Percentiles rank a stretch among this genome's conserved stretches.
These are phyloP conservation scores for Candida maltosa DNA, from an alignment of 805 yeast species.

Conservation along the genomic window DNA sequence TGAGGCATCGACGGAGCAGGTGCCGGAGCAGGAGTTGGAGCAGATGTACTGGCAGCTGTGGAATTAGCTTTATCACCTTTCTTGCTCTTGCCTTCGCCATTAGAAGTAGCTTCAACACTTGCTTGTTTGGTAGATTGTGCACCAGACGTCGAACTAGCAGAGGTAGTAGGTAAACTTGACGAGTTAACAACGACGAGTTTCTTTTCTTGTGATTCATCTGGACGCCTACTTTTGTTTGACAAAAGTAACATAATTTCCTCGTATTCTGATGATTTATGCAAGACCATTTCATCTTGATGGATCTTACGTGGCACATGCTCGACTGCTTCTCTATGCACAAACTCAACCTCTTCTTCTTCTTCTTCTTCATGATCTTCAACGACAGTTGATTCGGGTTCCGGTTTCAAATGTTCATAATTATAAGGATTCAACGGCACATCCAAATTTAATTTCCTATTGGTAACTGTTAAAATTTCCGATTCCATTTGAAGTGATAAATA, in stretches of 20 bases:
- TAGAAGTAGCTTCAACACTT: constrained; percentile 20
- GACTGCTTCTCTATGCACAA: constrained; percentile 30
- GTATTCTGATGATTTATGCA: constrained; percentile 74
- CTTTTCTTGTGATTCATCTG: constrained; percentile 36
- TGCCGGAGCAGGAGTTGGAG: constrained; percentile 13
- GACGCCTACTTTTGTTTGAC: constrained; percentile 35
- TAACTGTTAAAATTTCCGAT: constrained; percentile 76
- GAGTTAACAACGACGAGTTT: constrained; percentile 38
- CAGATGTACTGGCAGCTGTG: constrained; percentile 12
- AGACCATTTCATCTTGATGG: constrained; percentile 39
- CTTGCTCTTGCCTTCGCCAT: constrained; percentile 27
- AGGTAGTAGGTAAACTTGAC: constrained; percentile 14
- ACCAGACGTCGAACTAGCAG: constrained; percentile 14
- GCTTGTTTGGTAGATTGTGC: constrained; percentile 12
- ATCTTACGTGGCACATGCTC: constrained; percentile 31
- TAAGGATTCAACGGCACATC: constrained; percentile 74
- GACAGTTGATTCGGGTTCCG: constrained; percentile 34
- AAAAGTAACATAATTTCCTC: constrained; percentile 78
- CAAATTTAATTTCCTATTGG: constrained; percentile 74
- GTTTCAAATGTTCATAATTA: constrained; percentile 43
- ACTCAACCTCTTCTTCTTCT: constrained; percentile 28
- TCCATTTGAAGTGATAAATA: constrained; percentile 77
- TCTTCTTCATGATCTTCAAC: constrained; percentile 22
- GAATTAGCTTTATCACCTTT: constrained; percentile 14
- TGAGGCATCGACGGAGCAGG: constrained; percentile 6